phyloP scores from a whole-genome alignment of 805 yeast species.

The Wickerhamomyces queroliae region DNA sequence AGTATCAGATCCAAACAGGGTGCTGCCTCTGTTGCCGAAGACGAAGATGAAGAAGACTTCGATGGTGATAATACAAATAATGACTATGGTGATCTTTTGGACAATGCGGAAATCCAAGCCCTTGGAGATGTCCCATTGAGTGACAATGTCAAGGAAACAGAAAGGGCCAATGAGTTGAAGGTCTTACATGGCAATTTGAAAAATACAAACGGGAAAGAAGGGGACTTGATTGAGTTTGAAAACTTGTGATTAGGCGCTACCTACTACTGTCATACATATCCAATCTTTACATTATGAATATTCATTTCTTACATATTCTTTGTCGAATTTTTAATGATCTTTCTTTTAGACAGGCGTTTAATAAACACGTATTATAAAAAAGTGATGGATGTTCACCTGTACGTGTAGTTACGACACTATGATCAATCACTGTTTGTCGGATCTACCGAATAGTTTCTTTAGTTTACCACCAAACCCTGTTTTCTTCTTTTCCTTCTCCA shows the following conservation, averaged over 20 bases:
- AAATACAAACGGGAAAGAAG: constrained; percentile 6
- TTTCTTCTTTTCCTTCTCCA: constrained; percentile 19
- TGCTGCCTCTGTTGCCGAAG: constrained; percentile 8
- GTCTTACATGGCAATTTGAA: constrained; percentile 25
- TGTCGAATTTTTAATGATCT: too few species aligned
- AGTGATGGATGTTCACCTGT: too few species aligned
- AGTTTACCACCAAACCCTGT: constrained; percentile 30
- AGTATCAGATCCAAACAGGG: constrained; percentile 9
- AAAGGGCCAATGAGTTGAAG: constrained; percentile 19
- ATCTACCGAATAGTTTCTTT: constrained; percentile 35
- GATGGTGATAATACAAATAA: constrained; percentile 35
- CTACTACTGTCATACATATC: too few species aligned
- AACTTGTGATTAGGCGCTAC: constrained; percentile 13
- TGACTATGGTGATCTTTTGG: constrained; percentile 38
- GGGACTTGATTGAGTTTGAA: constrained; percentile 40
- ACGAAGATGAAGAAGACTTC: constrained; percentile 45
- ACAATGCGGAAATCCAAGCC: constrained; percentile 44
- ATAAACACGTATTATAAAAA: too few species aligned
- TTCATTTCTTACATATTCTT: too few species aligned
- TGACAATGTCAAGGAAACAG: constrained; percentile 4
- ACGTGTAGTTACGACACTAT: not conserved
- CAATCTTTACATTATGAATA: too few species aligned
- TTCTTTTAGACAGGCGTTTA: too few species aligned
- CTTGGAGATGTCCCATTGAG: constrained; percentile 25
- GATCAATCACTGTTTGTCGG: constrained; percentile 5